Base-by-base conservation (phyloP, 2,329 filamentous ascomycete genomes). In the Drechslerella stenobrocha region DNA sequence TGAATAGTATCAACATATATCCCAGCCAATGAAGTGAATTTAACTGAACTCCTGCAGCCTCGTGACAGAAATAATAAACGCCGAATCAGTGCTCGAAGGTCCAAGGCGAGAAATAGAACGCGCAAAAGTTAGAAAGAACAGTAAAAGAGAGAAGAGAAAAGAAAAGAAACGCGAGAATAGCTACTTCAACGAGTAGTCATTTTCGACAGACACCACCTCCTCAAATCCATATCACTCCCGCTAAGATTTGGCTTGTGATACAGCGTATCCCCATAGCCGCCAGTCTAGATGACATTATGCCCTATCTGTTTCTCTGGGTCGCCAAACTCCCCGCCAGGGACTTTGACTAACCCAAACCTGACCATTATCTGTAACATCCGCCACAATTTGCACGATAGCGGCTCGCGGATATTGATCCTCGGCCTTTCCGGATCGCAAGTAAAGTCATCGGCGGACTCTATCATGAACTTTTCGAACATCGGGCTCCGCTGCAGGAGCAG, bases 321-420 rank as follows among this genome's bases (percentile, higher is more conserved):
- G 37, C 4, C 3, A 9, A 30, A 55, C n/a, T 55, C 51, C 23
- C 51, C 51, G 5, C 37, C 37, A 4, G 28, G 24, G 18, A 55
- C 26, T 20, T 45, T 55, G n/a, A 55, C 24, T 23, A 40, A 32
- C 8, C 37, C 51, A 34, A 44, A 45, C 18, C 30, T 13, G 35
- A 55, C 51, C 23, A 55, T 55, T 42, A 34, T 55, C 23, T 34
- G 8, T 24, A 55, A 45, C 24, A 55, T 13, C 37, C 30, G 42
- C 23, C 15, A 44, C 13, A 55, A 55, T 8, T 42, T 42, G 32
- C 50, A 24, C 18, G 32, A 3, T 15, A 28, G 20, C 20, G 50
- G 50, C 28, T 52, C 34, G n/a, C 37, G 20, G 34, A 37, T 24
- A 5, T n/a, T 42, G 9, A 42, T 44, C 34, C 26, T n/a, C 26